Base-by-base conservation (phyloP, 352 stramenopile species). In the Globisporangium spinosum region DNA sequence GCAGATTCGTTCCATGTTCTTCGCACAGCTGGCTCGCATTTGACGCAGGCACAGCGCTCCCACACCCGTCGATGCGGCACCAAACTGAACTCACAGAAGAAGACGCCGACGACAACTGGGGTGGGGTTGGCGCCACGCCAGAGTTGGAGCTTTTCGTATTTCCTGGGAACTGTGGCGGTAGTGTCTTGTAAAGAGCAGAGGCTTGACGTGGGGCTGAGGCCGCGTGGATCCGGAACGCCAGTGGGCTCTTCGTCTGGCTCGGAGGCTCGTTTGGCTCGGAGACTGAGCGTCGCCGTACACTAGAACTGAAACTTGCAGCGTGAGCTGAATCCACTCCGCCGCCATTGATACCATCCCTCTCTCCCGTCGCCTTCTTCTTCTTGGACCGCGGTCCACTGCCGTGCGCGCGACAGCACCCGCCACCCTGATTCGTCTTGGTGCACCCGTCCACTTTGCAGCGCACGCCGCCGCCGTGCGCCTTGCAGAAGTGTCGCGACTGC, bases 401-500 rank as follows among this genome's bases (percentile, higher is more conserved):
- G 23, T 88, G 79, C 7, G 72, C 68, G 5, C 79, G 79, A 53
- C 79, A 88, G 35, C 75, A 80, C 9, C 79, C 79, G 22, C 74
- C 79, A 17, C 77, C 78, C 38, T 88, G 79, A 38, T 70, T 80
- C 17, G 71, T 75, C 55, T 88, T 88, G 0, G 60, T 56, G 23
- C 80, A 88, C 3, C 74, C 76, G 10, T 75, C 69, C 43, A 75
- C 71, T 47, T 62, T 67, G 49, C 80, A 88, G 3, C 78, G 76
- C 7, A 78, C 65, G 25, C 80, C 80, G 22, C 78, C 78, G 23
- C 78, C 78, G 61, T 88, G 80, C 1, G 78, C 76, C 68, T 88
- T 88, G 70, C 80, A 88, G 63, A 83, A 80, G 20, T 73, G 67
- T 20, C 80, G 74, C n/a, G 80, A 84, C 62, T 86, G 80, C 58